phyloP scores from a whole-genome alignment of 2,329 filamentous ascomycete species.

The Verruconis gallopava region DNA sequence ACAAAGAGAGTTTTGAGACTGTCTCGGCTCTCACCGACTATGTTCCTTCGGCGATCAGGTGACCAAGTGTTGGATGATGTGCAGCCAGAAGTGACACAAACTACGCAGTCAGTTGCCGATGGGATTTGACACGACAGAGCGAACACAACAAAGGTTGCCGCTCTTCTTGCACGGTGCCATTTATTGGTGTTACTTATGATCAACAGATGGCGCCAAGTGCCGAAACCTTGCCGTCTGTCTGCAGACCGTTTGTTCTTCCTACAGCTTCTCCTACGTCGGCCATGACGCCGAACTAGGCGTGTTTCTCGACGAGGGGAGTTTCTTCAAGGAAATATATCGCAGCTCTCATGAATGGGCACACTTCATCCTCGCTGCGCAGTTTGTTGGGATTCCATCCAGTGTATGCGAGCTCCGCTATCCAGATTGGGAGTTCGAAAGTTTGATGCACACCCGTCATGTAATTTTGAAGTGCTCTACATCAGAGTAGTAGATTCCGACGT shows the following conservation, averaged over 20 bases:
- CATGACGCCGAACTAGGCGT: slow-evolving; percentile 9
- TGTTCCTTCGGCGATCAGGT: too few relatives aligned
- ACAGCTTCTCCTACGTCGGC: background rate
- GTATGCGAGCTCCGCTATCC: slow-evolving; percentile 7
- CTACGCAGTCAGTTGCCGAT: too few relatives aligned
- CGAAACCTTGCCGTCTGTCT: too few relatives aligned
- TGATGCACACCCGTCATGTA: slow-evolving; percentile 2
- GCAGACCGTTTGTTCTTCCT: slow-evolving; percentile 3
- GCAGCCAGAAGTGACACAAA: too few relatives aligned
- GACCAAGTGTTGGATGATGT: too few relatives aligned
- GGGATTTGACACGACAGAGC: too few relatives aligned
- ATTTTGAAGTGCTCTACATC: background rate
- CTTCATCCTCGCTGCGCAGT: background rate
- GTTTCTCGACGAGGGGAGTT: slow-evolving; percentile 1
- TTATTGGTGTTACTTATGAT: too few relatives aligned
- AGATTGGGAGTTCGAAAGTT: slow-evolving; percentile 1
- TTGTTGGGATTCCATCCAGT: background rate
- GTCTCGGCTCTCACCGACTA: too few relatives aligned
- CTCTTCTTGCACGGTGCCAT: too few relatives aligned
- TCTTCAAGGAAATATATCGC: slow-evolving; percentile 3
- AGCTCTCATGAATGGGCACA: slow-evolving; percentile 4
- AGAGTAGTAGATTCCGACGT: slow-evolving; percentile 1
- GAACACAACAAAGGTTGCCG: too few relatives aligned
- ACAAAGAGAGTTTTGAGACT: too few relatives aligned
- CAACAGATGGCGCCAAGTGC: too few relatives aligned